phyloP scores from a whole-genome alignment of 768 basidiomycete species.

The Hemileccinum rubropunctum region DNA sequence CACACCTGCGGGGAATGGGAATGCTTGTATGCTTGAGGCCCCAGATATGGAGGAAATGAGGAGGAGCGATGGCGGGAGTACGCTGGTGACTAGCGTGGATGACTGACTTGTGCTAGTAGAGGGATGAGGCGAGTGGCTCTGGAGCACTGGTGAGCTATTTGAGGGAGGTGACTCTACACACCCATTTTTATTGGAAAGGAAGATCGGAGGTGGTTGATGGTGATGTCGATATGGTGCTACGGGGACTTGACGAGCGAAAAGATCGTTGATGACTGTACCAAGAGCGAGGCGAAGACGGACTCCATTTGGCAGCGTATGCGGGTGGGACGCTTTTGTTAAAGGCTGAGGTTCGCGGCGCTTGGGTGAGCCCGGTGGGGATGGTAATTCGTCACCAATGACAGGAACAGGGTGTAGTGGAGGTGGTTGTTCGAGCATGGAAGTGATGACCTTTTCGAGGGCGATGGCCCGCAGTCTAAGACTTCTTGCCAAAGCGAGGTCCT shows the following conservation, averaged over 20 bases:
- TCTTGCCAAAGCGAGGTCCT: conserved; percentile 63
- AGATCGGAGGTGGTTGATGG: conserved; percentile 35
- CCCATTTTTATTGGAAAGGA: conserved; percentile 26
- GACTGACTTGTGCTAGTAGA: conserved; percentile 20
- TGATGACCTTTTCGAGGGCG: conserved; percentile 79
- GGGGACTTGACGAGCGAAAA: conserved; percentile 72
- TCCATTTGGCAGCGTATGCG: conserved; percentile 73
- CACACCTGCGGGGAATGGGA: neutral
- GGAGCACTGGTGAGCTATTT: conserved; percentile 20
- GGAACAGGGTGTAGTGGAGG: conserved; percentile 57
- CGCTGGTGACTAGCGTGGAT: conserved; percentile 13
- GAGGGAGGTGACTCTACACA: conserved; percentile 25
- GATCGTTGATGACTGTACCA: conserved; percentile 75
- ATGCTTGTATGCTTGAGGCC: conserved; percentile 7
- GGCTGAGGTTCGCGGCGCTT: conserved; percentile 29
- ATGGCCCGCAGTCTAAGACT: conserved; percentile 70
- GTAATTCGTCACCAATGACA: conserved; percentile 46
- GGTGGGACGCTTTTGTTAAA: conserved; percentile 37
- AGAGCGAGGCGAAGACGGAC: conserved; percentile 76
- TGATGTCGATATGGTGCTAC: conserved; percentile 34
- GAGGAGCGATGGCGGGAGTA: conserved; percentile 30
- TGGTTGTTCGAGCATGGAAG: conserved; percentile 77
- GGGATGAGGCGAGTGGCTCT: conserved; percentile 23
- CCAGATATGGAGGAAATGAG: conserved; percentile 30
- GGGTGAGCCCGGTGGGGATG: conserved; percentile 53